A percentile compares a stretch with the other conserved stretches of the same genome.
Conservation (phyloP, 129 eudicot genomes). For the Helianthus tuberosus region DNA sequence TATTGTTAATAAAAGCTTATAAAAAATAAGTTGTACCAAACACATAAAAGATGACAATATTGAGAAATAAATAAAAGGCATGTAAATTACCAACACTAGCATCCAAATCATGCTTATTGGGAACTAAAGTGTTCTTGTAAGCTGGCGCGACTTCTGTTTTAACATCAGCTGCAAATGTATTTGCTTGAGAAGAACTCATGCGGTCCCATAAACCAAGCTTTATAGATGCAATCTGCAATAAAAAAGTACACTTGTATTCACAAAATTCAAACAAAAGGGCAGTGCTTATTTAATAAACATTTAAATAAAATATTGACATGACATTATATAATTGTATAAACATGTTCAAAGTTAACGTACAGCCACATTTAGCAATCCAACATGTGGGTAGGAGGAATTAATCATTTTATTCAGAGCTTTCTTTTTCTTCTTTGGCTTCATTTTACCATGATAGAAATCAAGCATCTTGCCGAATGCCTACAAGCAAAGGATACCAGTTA, state of each 20-base stretch:
- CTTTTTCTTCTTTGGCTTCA: slow-evolving; percentile 28
- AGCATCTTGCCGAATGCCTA: slow-evolving; percentile 80
- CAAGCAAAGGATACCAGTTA: slow-evolving; percentile 25
- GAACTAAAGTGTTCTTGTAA: slow-evolving; percentile 26
- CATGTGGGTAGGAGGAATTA: slow-evolving; percentile 50
- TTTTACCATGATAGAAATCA: slow-evolving; percentile 38
- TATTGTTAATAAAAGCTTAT: neutral
- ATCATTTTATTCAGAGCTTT: slow-evolving; percentile 35
- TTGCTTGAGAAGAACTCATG: slow-evolving; percentile 50
- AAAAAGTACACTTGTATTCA: slow-evolving; percentile 5
- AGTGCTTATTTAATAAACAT: neutral
- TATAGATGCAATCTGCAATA: slow-evolving; percentile 64
- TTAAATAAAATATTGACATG: neutral
- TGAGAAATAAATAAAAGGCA: neutral
- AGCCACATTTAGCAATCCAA: slow-evolving; percentile 82
- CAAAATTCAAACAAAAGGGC: neutral
- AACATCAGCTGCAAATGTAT: slow-evolving; percentile 30
- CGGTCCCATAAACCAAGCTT: slow-evolving; percentile 76
- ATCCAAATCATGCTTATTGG: slow-evolving; percentile 16
- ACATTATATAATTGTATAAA: neutral
- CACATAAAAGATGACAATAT: neutral
- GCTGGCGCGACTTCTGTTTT: slow-evolving; percentile 49
- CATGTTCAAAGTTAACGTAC: slow-evolving; percentile 50
- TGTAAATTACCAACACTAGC: slow-evolving; percentile 42
- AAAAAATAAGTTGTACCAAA: neutral